A percentile compares a stretch with the other conserved stretches of the same genome.
These are phyloP conservation scores for Sporothrix protearum DNA, from an alignment of 2,329 filamentous ascomycete genomes.

Conservation along the genomic window DNA sequence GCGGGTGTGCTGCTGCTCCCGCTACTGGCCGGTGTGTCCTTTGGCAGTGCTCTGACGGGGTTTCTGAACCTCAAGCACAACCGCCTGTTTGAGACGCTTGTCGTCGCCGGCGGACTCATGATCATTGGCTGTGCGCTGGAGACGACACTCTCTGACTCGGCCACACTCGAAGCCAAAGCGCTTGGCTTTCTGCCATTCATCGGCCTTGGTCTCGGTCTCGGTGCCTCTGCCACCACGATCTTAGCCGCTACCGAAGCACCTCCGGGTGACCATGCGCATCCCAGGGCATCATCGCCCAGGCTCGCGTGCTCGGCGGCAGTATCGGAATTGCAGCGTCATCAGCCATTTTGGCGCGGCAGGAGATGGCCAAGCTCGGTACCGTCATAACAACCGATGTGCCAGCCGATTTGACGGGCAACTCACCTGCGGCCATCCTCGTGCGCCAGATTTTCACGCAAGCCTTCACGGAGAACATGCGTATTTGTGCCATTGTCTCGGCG, in stretches of 20 bases:
- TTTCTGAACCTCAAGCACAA: conserved; percentile 43
- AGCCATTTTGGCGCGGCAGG: conserved; percentile 41
- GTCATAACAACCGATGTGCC: conserved; percentile 34
- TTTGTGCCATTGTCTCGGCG: conserved; percentile 43
- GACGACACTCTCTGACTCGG: conserved; percentile 38
- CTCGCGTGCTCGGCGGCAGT: conserved; percentile 52
- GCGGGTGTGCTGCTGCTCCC: conserved; percentile 53
- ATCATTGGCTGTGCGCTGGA: conserved; percentile 47
- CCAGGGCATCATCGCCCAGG: conserved; percentile 52
- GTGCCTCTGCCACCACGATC: conserved; percentile 48
- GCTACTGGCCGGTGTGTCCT: conserved; percentile 48
- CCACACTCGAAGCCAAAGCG: conserved; percentile 43
- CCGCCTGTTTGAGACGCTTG: conserved; percentile 43
- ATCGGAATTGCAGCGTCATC: conserved; percentile 53
- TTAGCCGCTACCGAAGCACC: conserved; percentile 43
- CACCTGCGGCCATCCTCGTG: conserved; percentile 34
- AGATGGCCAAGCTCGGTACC: conserved; percentile 33
- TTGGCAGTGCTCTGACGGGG: conserved; percentile 45
- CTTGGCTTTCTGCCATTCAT: conserved; percentile 50
- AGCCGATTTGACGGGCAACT: conserved; percentile 26
- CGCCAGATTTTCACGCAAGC: conserved; percentile 43
- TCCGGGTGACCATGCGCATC: conserved; percentile 44
- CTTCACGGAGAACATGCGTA: conserved; percentile 33
- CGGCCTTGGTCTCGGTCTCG: conserved; percentile 52
- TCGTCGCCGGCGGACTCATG: conserved; percentile 43